Conservation (phyloP, 176 grass and related monocot genomes). For the bread wheat (Triticum aestivum) region DNA sequence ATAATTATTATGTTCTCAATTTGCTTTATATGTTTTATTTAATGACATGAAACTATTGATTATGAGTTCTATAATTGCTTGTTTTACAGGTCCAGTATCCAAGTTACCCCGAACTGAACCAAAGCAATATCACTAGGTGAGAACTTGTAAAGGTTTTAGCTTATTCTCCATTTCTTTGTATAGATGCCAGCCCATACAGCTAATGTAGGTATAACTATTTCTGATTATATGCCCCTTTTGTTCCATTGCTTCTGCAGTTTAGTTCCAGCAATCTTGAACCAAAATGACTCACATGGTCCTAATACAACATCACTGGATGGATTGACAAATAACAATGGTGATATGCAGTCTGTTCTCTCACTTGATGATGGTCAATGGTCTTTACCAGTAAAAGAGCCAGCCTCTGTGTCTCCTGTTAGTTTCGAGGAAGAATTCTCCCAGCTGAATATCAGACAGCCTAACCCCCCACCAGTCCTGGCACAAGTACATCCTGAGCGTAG, state of each 20-base stretch:
- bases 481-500: conserved; percentile 56
- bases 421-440: conserved; percentile 60
- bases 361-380: conserved; percentile 90
- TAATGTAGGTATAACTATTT: conserved; percentile 10
- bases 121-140: conserved; percentile 72
- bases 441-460: conserved; percentile 81
- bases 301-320: conserved; percentile 36
- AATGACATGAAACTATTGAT: conserved; percentile 19
- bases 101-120: conserved; percentile 62
- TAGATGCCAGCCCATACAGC: not conserved
- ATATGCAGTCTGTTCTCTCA: conserved; percentile 82
- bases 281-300: conserved; percentile 42
- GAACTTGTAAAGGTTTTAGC: not conserved
- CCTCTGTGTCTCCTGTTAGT: conserved; percentile 32
- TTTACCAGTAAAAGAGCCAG: conserved; percentile 51
- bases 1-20: conserved; percentile 43
- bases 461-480: conserved; percentile 73
- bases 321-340: conserved; percentile 46
- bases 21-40: conserved; percentile 8
- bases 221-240: conserved; percentile 14
- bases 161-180: conserved; percentile 22
- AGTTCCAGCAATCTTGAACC: conserved; percentile 56
- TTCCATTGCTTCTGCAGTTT: conserved; percentile 44
- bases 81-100: conserved; percentile 86
- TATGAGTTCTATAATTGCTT: conserved; percentile 23